Evolutionary conservation across 768 basidiomycete species (phyloP), one percentile per base, ranked within the genome.

Genomic region (Coprinellus micaceus): DNA sequence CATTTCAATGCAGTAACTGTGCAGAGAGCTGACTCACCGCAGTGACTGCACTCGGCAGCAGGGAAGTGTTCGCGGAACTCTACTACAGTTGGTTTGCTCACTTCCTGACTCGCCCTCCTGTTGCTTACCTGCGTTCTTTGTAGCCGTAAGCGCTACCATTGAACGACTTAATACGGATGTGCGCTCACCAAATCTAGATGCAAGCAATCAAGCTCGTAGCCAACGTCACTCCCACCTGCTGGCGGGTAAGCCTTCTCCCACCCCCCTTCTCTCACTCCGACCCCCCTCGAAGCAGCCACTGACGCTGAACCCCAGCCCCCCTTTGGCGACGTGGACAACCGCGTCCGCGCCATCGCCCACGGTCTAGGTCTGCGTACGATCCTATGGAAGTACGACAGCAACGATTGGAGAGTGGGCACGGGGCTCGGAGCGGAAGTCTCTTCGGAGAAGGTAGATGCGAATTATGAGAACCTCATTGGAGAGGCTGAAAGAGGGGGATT

Each of bases 41-140:
- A 84, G 83, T 79, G 81, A 86, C 86, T 0, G 64, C 81, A 2
- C 73, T 86, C 40, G 69, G 77, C 9, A 91, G 84, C 64, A 72
- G 82, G 60, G 72, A 86, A 58, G 86, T 82, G 3, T 89, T 91
- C 56, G 89, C 89, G 3, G 89, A 92, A 67, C 74, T 93, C 17
- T 90, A 85, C 57, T 93, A 89, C 70, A 83, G 82, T 81, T 60
- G 33, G 82, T 68, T 22, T 24, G 26, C n/a, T 13, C 22, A 33
- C 4, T 46, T 24, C 47, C 24, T 6, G n/a, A 43, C 25, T 15
- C 30, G 25, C 39, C 60, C 6, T 36, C 30, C 47, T 4, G 13
- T 17, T 21, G 15, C 22, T 49, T 9, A 37, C 39, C 6, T 39
- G 41, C 25, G 40, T n/a, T 21, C 26, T 21, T 29, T 19, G 28